Evolutionary conservation across 176 grass and related monocot genomes (phyloP), one percentile per base, ranked within the genome.

Genomic region (Triticum turgidum): DNA sequence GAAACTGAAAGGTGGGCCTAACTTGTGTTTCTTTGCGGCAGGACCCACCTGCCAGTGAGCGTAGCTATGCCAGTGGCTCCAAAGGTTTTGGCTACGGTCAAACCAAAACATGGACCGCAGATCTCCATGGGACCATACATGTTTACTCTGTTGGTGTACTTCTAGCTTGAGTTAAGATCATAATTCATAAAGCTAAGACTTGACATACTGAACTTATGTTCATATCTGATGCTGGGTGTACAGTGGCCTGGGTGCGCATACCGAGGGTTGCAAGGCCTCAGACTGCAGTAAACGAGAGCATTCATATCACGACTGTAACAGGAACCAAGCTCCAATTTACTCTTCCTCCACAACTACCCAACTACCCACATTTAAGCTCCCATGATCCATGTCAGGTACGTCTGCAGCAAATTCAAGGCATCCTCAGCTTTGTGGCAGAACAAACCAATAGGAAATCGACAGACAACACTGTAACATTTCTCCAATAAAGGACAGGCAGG

Each of bases 401-500:
- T 42, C 67, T 72, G 81, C 20, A 72, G 49, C 21, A 72, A 56
- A 82, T 85, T 85, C 20, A 85, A 81, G 70, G 47, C 77, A 80
- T 61, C 77, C 45, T 67, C 77, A 37, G 58, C 67, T 49, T 47
- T 63, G 64, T 79, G 58, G 84, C 58, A 49, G 84, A 73, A 42
- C 65, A 78, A 59, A 35, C 89, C 89, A 83, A 84, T 69, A 64
- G 8, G 24, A 66, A 45, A 65, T 83, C 78, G 45, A 76, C 77
- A 76, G 18, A 25, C 12, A 62, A 56, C 17, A 21, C 47, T 56
- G 25, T 54, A 69, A 54, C 6, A 69, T 67, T 69, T 69, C 30
- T 56, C 44, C 1, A 69, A 37, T 35, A 35, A 82, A 35, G 44
- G 47, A 54, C 6, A 80, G 10, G 63, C 11, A 80, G 17, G 63